Evolutionary conservation across 139 green algal genomes (phyloP), one percentile per base, ranked within the genome.

Genomic region (Coccomyxa sp.): DNA sequence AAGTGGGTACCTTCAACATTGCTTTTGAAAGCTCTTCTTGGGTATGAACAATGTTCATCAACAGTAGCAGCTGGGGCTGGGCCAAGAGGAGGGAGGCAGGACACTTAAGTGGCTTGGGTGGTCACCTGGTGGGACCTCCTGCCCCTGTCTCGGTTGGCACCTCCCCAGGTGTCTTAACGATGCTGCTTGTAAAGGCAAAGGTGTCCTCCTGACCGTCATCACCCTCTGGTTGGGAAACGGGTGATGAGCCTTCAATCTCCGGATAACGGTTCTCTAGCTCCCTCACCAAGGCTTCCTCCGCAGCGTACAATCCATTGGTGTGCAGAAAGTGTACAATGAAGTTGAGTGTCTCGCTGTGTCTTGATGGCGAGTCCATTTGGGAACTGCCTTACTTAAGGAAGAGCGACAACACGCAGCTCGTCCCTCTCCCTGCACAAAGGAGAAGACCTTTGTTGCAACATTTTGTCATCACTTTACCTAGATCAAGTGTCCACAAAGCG

Each of bases 261-360:
- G 81, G 83, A 63, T 84, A 91, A 51, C 87, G 81, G 15, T 82
- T 85, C 76, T 90, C 88, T 11, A 93, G 86, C 58, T 93, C 90
- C 18, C 88, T 63, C 11, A 90, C 82, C 60, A 93, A 81, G 4
- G 77, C 77, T 68, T 86, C 85, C 57, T 93, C 88, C 57, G 90
- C 87, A 15, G 89, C 88, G 23, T 89, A 88, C 45, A 94, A 91
- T 14, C 91, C 91, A 74, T 93, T 81, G 4, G 82, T 79, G 25
- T 91, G 88, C 28, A 94, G 81, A 57, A 93, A 93, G 11, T 87
- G 79, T 13, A 91, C 45, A 14, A 93, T 86, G 67, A 79, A 83
- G 45, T 81, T 85, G 27, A 93, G 25, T 27, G 83, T 87, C 80
- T 83, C 80, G 12, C n/a, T 17, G n/a, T 60, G n/a, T 12, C 12